These are phyloP conservation scores for Fusarium robinianum DNA, from an alignment of 2,329 filamentous ascomycete genomes.

Conservation along the genomic window DNA sequence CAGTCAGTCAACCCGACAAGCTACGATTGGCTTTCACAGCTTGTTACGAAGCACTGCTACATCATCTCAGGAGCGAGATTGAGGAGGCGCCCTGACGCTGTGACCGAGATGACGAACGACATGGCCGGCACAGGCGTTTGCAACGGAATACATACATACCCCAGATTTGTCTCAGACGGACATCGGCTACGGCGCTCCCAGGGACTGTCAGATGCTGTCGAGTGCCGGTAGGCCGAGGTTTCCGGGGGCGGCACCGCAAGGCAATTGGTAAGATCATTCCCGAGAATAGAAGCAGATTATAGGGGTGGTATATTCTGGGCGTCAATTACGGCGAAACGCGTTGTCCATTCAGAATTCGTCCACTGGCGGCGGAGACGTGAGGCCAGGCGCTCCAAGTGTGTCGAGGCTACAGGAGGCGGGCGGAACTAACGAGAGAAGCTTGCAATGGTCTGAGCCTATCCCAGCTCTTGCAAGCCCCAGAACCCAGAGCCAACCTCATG, in stretches of 20 bases:
- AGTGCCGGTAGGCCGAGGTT: constrained; percentile 23
- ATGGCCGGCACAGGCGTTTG: constrained; percentile 4
- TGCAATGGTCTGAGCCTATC: constrained; percentile 21
- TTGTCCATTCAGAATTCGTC: no score
- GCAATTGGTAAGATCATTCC: constrained; percentile 5
- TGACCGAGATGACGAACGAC: constrained; percentile 1
- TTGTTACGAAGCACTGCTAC: no score
- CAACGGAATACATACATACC: constrained; percentile 20
- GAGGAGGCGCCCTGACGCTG: constrained; percentile 7
- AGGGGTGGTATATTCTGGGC: constrained; percentile 6
- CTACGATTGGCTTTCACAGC: constrained; percentile 1
- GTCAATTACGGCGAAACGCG: constrained; percentile 2
- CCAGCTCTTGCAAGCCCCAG: constrained; percentile 12
- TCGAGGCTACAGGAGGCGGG: no score
- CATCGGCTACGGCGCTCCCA: constrained; percentile 10
- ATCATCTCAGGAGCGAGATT: constrained; percentile 7
- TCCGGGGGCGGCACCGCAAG: background rate
- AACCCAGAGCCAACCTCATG: no score
- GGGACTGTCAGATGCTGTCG: constrained; percentile 7
- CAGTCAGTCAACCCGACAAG: no score
- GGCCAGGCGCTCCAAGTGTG: no score
- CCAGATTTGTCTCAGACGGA: constrained; percentile 25
- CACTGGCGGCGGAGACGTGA: constrained; percentile 2
- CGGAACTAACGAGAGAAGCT: constrained; percentile 5
- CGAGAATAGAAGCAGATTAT: constrained; percentile 7